Evolutionary conservation across 1,139 yeast species (phyloP), one percentile per base, ranked within the genome.

Genomic region (Saccharomyces hybrid): DNA sequence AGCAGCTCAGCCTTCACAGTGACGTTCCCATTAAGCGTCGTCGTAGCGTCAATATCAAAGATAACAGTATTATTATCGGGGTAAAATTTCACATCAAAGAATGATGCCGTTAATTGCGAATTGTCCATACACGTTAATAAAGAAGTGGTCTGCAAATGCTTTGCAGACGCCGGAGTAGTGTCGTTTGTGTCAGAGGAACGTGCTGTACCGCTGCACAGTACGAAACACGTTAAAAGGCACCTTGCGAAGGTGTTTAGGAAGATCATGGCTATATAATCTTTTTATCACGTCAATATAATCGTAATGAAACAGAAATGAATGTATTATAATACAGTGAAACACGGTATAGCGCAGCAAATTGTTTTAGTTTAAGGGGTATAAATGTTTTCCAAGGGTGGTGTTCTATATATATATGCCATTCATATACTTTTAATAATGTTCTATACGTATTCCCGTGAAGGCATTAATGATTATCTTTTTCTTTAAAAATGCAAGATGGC

Each of bases 51-150:
- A 41, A 93, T 76, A 62, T 87, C 83, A 63, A 89, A 84, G 20
- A 73, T 74, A 8, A 86, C 84, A 0, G 86, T 76, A 25, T 70
- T 71, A 70, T 86, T 86, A 50, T 73, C 76, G 4, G 96, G 95
- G 66, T 73, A 84, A 68, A 79, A 88, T 49, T 73, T 73, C 56
- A 91, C 95, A 63, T 88, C 87, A 66, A 95, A 91, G 62, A 77
- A 81, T n/a, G 91, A 81, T 6, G 97, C 95, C 1, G 96, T 83
- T 68, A 95, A 84, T 69, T 84, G 86, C 11, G 99, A 91, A 70
- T 87, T 76, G 54, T 84, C 86, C 96, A 90, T 90, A 75, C 99
- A 93, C 50, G 99, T 88, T 63, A 91, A 75, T 63, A 95, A 77
- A n/a, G 98, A 89, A 13, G 81, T 72, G 0, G 97, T 72, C 53